These are phyloP conservation scores for Penicillium diatomitis DNA, from an alignment of 495 filamentous ascomycete species.

Conservation along the genomic window DNA sequence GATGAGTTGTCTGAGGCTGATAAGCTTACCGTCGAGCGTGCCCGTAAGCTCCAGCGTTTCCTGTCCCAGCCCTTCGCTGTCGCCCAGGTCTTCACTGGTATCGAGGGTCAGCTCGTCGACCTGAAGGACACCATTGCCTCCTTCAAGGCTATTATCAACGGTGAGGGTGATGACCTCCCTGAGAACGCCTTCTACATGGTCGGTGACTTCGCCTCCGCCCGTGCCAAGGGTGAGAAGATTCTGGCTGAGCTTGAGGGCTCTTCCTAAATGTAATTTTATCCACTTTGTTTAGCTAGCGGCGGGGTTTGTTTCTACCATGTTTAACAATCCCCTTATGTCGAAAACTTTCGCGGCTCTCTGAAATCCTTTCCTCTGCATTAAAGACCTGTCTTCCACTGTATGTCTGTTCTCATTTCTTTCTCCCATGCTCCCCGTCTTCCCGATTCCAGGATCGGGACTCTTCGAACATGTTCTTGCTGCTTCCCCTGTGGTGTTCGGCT, in stretches of 20 bases:
- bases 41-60: constrained; percentile 99
- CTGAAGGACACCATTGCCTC: constrained; percentile 95
- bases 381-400: not conserved
- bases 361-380: not conserved
- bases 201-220: constrained; percentile 85
- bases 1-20: constrained; percentile 98
- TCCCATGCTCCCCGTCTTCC: not conserved
- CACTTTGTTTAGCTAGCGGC: constrained; percentile 24
- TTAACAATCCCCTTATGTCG: constrained; percentile 7
- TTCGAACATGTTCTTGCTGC: no score
- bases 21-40: constrained; percentile 99
- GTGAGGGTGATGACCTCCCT: constrained; percentile 91
- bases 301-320: not conserved
- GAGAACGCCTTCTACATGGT: constrained; percentile 99
- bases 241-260: constrained; percentile 82
- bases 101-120: constrained; percentile 93
- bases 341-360: constrained; percentile 2
- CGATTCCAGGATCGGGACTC: constrained; percentile 14
- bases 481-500: no score
- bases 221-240: constrained; percentile 99
- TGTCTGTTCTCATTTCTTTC: constrained; percentile 1
- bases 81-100: constrained; percentile 97
- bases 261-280: constrained; percentile 46
- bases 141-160: constrained; percentile 96
- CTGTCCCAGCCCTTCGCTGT: constrained; percentile 98